Conservation (phyloP, 2,329 filamentous ascomycete species). For the Ceratocystis destructans region DNA sequence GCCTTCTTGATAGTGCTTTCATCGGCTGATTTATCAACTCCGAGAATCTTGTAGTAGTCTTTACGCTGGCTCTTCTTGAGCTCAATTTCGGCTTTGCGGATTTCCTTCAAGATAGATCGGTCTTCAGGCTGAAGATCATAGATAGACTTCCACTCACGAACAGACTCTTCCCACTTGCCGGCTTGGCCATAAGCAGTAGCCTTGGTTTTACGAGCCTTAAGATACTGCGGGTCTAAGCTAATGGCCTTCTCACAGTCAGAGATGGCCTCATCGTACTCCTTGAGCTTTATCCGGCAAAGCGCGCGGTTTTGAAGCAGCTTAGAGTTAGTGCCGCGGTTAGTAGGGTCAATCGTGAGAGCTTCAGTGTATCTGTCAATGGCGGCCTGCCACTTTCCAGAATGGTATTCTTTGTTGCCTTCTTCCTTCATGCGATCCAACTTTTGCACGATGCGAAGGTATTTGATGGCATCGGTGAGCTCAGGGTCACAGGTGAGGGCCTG, state of each 20-base stretch:
- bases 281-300: constrained; percentile 68
- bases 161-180: constrained; percentile 83
- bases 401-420: constrained; percentile 83
- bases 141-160: constrained; percentile 77
- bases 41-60: constrained; percentile 97
- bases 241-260: constrained; percentile 76
- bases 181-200: constrained; percentile 77
- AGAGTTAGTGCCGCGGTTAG: constrained; percentile 83
- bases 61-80: constrained; percentile 96
- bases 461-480: constrained; percentile 77
- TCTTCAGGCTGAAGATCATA: constrained; percentile 74
- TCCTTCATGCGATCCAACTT: constrained; percentile 89
- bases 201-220: constrained; percentile 84
- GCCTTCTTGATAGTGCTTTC: constrained; percentile 89
- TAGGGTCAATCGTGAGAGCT: constrained; percentile 71
- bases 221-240: constrained; percentile 67
- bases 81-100: constrained; percentile 82
- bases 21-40: constrained; percentile 68
- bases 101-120: constrained; percentile 64
- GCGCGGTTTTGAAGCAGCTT: constrained; percentile 93
- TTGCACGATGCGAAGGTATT: constrained; percentile 78
- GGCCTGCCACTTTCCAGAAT: constrained; percentile 61
- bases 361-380: constrained; percentile 75
- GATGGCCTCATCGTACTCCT: constrained; percentile 70
- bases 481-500: constrained; percentile 83